Percentiles rank a stretch among this genome's conserved stretches.
phyloP scores from a whole-genome alignment of 75 land plant genomes.

The Isoetes taiwanensis region DNA sequence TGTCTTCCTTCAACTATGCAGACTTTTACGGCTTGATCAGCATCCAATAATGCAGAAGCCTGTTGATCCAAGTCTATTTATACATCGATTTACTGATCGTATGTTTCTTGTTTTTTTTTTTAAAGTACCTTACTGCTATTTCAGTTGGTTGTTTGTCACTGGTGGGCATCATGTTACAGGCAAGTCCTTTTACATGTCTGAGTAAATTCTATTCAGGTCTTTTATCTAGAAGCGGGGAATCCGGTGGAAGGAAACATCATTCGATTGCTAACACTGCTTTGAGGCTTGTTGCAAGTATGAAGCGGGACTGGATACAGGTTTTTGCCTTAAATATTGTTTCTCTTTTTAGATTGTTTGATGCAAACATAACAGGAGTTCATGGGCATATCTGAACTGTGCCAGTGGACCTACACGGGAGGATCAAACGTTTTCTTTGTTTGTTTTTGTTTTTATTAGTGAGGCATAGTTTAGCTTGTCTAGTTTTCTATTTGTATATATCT shows the following conservation, averaged over 20 bases:
- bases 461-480: not conserved
- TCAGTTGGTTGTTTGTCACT: not conserved
- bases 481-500: not conserved
- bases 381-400: not conserved
- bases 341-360: not conserved
- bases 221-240: not conserved
- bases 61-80: slow-evolving; percentile 90
- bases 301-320: slow-evolving; percentile 97
- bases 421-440: not conserved
- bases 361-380: not conserved
- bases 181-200: not conserved
- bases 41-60: slow-evolving; percentile 66
- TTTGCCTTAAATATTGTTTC: not conserved
- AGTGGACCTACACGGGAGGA: not conserved
- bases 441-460: not conserved
- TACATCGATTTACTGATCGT: slow-evolving; percentile 78
- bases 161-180: not conserved
- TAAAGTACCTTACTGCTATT: not conserved
- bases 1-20: slow-evolving; percentile 90
- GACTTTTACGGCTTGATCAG: slow-evolving; percentile 47
- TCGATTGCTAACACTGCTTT: slow-evolving; percentile 53
- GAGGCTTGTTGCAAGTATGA: slow-evolving; percentile 86
- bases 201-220: not conserved
- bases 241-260: slow-evolving; percentile 19
- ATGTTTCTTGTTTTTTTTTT: slow-evolving; percentile 14